These are phyloP conservation scores for Quillaja saponaria DNA, from an alignment of 306 rosid species.

Conservation along the genomic window DNA sequence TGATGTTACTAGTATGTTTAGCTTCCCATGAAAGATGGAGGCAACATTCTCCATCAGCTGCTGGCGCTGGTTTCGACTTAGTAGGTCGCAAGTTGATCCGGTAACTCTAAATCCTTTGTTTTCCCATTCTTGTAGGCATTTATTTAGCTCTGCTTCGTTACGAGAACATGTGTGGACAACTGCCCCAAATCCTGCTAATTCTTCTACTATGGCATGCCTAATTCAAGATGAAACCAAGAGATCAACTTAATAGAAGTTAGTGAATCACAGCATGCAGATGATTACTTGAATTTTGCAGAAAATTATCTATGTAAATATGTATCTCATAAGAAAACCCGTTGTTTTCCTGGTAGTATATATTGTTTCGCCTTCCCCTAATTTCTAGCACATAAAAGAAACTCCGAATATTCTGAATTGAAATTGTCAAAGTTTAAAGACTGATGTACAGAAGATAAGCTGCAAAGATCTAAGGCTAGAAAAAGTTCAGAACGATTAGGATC, in stretches of 20 bases:
- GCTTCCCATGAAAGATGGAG: constrained; percentile 26
- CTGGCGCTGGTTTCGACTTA: constrained; percentile 4
- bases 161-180: constrained; percentile 32
- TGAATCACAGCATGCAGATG: no score
- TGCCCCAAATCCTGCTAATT: constrained; percentile 40
- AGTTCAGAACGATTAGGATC: no score
- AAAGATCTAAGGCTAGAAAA: not conserved
- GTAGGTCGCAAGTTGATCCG: constrained; percentile 25
- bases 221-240: not conserved
- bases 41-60: constrained; percentile 15
- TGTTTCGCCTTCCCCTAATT: no score
- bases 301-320: no score
- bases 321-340: no score
- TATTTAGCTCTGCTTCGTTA: constrained; percentile 18
- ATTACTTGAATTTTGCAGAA: no score
- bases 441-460: not conserved
- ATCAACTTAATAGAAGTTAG: no score
- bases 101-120: constrained; percentile 25
- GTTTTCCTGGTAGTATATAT: no score
- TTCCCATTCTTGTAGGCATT: constrained; percentile 32
- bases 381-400: no score
- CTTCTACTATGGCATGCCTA: constrained; percentile 36
- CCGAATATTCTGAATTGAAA: no score
- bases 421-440: no score
- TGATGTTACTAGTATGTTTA: constrained; percentile 27